phyloP scores from a whole-genome alignment of 768 basidiomycete genomes.

The Termitomyces sp. region DNA sequence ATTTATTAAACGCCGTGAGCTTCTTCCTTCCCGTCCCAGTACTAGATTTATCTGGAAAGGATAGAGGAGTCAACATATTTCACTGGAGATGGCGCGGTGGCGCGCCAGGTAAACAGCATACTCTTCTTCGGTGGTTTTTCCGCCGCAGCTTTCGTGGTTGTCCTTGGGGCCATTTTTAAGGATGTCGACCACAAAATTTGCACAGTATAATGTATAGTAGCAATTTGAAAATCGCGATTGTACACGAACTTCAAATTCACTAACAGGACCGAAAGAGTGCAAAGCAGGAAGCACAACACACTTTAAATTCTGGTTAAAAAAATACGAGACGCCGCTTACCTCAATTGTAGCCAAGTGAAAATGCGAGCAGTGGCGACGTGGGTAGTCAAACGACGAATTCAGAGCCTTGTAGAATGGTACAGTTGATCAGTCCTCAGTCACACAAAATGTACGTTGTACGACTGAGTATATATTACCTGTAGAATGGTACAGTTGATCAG shows the following conservation, averaged over 20 bases:
- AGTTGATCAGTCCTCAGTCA: too few relatives aligned
- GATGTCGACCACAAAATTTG: background rate
- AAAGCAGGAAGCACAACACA: slow-evolving; percentile 8
- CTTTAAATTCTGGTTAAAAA: background rate
- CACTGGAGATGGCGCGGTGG: slow-evolving; percentile 11
- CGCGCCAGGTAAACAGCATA: slow-evolving; percentile 25
- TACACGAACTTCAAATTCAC: background rate
- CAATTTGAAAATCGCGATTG: background rate
- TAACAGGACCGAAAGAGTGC: slow-evolving; percentile 15
- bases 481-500: too few relatives aligned
- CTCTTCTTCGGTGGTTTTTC: slow-evolving; percentile 55
- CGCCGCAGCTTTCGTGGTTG: slow-evolving; percentile 32
- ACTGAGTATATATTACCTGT: too few relatives aligned
- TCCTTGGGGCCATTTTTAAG: slow-evolving; percentile 37
- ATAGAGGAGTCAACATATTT: slow-evolving; percentile 14
- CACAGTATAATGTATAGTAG: background rate
- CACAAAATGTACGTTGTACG: too few relatives aligned
- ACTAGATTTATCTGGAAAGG: slow-evolving; percentile 41
- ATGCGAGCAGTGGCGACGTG: slow-evolving; percentile 11
- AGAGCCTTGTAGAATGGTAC: too few relatives aligned
- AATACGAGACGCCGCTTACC: slow-evolving; percentile 3
- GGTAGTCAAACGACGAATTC: slow-evolving; percentile 36
- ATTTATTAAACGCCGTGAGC: slow-evolving; percentile 74
- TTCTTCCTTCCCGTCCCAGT: slow-evolving; percentile 51
- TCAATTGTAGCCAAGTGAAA: slow-evolving; percentile 1